These are phyloP conservation scores for Leccinum truebloodii DNA, from an alignment of 768 basidiomycete species.

Conservation along the genomic window DNA sequence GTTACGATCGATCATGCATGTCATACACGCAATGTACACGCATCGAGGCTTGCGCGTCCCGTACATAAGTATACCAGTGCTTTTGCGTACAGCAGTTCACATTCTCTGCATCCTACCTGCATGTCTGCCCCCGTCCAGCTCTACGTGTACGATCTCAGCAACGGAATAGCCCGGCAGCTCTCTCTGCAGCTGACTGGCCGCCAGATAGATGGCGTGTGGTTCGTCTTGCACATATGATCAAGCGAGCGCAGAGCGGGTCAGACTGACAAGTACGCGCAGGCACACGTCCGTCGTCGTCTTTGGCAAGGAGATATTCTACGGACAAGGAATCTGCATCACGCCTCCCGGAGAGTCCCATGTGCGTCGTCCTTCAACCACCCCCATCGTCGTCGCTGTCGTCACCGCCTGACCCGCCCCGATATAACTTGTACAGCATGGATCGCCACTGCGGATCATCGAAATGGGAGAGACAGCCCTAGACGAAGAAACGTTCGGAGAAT, in stretches of 20 bases:
- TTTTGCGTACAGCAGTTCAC: constrained; percentile 5
- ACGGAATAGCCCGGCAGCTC: constrained; percentile 78
- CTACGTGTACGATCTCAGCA: constrained; percentile 90
- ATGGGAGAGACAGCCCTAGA: constrained; percentile 83
- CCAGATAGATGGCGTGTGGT: constrained; percentile 96
- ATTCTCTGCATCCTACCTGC: background rate
- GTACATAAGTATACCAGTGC: background rate
- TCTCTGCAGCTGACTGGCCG: constrained; percentile 81
- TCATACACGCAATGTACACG: background rate
- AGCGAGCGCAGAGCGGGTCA: too few species aligned
- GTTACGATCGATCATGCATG: background rate
- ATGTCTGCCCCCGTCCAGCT: constrained; percentile 59
- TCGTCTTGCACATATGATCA: constrained; percentile 18
- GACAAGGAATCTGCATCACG: constrained; percentile 76
- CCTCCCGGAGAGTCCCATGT: constrained; percentile 83
- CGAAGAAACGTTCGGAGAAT: constrained; percentile 83
- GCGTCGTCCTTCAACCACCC: constrained; percentile 28
- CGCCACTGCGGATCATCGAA: constrained; percentile 66
- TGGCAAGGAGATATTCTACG: constrained; percentile 86
- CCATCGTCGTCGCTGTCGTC: background rate
- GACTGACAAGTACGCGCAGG: constrained; percentile 43
- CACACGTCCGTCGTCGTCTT: constrained; percentile 92
- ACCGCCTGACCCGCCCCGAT: background rate
- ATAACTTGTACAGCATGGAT: constrained; percentile 59
- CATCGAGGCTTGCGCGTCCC: constrained; percentile 20